These are phyloP conservation scores for Suillus clintonianus DNA, from an alignment of 768 basidiomycete species.

Conservation along the genomic window DNA sequence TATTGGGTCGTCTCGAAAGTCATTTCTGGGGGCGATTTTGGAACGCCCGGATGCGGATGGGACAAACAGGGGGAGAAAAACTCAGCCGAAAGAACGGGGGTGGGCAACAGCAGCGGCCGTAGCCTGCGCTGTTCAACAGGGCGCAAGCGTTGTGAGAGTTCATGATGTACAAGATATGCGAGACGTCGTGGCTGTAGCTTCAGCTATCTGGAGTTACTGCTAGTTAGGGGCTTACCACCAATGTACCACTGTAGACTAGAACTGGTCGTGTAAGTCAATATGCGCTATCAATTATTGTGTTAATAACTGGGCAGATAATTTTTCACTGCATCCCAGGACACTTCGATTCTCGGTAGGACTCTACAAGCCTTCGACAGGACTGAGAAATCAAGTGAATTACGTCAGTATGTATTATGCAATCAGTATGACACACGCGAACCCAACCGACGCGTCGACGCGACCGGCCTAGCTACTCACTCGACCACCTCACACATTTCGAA, in stretches of 20 bases:
- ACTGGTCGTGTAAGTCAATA: neutral
- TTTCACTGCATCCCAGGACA: neutral
- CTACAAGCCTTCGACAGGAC: no score
- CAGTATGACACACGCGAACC: neutral
- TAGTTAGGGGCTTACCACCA: neutral
- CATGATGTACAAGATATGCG: conserved; percentile 76
- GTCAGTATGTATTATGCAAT: neutral
- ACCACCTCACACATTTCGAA: neutral
- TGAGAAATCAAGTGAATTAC: neutral
- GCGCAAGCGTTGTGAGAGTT: conserved; percentile 73
- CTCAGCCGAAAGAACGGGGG: conserved; percentile 63
- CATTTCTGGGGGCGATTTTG: conserved; percentile 75
- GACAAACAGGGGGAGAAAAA: conserved; percentile 49
- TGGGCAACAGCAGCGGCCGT: conserved; percentile 83
- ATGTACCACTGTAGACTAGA: neutral
- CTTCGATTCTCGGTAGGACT: neutral
- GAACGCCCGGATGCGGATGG: conserved; percentile 41
- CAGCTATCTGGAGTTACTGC: conserved; percentile 51
- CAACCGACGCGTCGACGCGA: neutral
- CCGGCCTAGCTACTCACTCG: no score
- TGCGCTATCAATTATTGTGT: neutral
- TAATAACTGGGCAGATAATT: neutral
- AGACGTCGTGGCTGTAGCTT: conserved; percentile 71
- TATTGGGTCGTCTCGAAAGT: conserved; percentile 82
- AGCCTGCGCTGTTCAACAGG: conserved; percentile 73